A percentile compares a stretch with the other conserved stretches of the same genome.
Conservation (phyloP, 331 rosid genomes). For the Arachis monticola region DNA sequence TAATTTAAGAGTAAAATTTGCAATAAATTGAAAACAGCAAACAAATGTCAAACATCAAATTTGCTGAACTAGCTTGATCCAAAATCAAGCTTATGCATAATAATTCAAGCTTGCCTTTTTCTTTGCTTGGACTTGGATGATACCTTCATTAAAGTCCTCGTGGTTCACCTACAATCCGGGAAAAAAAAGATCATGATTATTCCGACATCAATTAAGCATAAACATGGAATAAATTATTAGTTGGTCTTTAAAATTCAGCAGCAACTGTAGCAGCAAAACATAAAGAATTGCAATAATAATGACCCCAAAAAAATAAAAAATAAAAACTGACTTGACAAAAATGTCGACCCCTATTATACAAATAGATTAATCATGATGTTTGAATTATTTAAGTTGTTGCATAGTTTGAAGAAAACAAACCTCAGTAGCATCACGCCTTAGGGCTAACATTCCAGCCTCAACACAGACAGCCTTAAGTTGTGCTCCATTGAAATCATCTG, state of each 20-base stretch:
- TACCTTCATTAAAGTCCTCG: slow-evolving; percentile 92
- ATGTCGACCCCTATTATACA: not conserved
- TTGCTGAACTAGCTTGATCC: not conserved
- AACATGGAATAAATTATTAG: not conserved
- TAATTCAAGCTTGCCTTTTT: slow-evolving; percentile 92
- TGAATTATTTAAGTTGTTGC: slow-evolving; percentile 13
- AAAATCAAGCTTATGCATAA: slow-evolving; percentile 60
- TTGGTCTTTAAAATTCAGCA: not conserved
- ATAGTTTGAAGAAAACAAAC: slow-evolving; percentile 45
- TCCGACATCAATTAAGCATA: slow-evolving; percentile 12
- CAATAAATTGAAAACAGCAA: not conserved
- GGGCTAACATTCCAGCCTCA: slow-evolving; percentile 99
- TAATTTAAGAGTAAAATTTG: not conserved
- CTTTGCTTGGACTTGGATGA: slow-evolving; percentile 93
- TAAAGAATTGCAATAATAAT: not conserved
- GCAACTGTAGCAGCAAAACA: slow-evolving; percentile 18
- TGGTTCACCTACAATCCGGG: slow-evolving; percentile 71
- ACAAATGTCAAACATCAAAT: slow-evolving; percentile 28
- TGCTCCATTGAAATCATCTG: slow-evolving; percentile 97
- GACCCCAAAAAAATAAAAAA: not conserved
- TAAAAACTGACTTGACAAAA: too few species aligned
- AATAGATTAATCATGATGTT: not conserved
- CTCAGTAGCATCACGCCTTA: slow-evolving; percentile 99
- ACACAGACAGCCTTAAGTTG: slow-evolving; percentile 96
- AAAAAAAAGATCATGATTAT: slow-evolving; percentile 19